phyloP scores from a whole-genome alignment of 1,284 basidiomycete species.

The Meira nashicola region DNA sequence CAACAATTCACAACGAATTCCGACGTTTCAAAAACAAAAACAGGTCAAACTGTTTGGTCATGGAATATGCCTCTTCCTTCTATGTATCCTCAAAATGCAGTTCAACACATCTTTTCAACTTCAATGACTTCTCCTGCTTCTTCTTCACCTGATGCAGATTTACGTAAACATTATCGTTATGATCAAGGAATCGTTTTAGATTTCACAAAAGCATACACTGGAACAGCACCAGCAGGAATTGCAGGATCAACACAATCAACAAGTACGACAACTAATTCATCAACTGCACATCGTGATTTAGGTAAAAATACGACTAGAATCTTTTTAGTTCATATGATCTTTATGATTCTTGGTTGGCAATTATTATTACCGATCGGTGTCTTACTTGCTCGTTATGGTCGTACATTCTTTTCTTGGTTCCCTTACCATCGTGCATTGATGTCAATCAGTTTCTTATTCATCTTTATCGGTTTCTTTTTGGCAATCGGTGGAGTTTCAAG shows the following conservation, averaged over 20 bases:
- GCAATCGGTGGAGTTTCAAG: constrained; percentile 61
- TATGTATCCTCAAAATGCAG: constrained; percentile 15
- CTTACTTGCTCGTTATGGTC: constrained; percentile 61
- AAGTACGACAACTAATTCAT: constrained; percentile 21
- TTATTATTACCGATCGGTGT: constrained; percentile 62
- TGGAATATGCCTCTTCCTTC: constrained; percentile 29
- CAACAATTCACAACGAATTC: neutral
- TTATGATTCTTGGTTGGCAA: constrained; percentile 59
- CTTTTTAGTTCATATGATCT: constrained; percentile 17
- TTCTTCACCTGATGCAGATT: constrained; percentile 13
- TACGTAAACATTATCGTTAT: constrained; percentile 24
- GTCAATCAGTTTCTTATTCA: constrained; percentile 54
- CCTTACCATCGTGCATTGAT: constrained; percentile 59
- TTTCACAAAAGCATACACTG: constrained; percentile 32
- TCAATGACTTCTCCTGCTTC: constrained; percentile 23
- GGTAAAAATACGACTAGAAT: constrained; percentile 1
- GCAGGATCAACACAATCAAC: neutral
- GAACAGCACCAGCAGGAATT: constrained; percentile 11
- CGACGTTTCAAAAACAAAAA: neutral
- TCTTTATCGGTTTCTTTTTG: constrained; percentile 35
- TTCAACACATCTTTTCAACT: constrained; percentile 29
- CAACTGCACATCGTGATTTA: constrained; percentile 8
- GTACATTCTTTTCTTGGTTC: constrained; percentile 64
- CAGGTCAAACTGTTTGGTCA: constrained; percentile 29
- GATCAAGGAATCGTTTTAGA: constrained; percentile 26